These are phyloP conservation scores for Clohesyomyces aquaticus DNA, from an alignment of 495 filamentous ascomycete species.

Conservation along the genomic window DNA sequence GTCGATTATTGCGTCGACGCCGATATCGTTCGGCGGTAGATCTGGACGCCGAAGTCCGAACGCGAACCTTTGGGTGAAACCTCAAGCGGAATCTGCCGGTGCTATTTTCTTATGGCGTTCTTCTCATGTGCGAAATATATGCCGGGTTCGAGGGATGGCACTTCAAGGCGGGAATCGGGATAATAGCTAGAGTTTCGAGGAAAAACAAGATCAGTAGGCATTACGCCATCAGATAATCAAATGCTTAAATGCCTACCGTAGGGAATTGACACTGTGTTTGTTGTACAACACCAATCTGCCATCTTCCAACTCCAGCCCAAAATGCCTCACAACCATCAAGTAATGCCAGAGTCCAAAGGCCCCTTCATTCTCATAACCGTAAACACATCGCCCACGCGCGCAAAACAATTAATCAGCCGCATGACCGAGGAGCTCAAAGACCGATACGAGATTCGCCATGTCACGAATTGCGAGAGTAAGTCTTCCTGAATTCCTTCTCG, in stretches of 20 bases:
- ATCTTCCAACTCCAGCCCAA: neutral
- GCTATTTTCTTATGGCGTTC: too few relatives aligned
- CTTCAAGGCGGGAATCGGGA: neutral
- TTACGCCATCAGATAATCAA: too few relatives aligned
- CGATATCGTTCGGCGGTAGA: neutral
- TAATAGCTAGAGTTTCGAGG: too few relatives aligned
- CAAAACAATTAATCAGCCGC: slow-evolving; percentile 62
- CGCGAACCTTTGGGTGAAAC: neutral
- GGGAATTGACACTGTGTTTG: too few relatives aligned
- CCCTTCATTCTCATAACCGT: slow-evolving; percentile 68
- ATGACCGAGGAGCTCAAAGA: slow-evolving; percentile 63
- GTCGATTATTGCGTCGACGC: neutral
- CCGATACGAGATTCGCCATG: slow-evolving; percentile 62
- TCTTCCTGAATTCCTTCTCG: slow-evolving; percentile 1
- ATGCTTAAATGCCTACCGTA: too few relatives aligned
- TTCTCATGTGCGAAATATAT: too few relatives aligned
- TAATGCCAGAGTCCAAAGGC: slow-evolving; percentile 41
- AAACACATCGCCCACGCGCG: slow-evolving; percentile 69
- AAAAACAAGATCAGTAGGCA: too few relatives aligned
- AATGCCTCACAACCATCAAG: neutral
- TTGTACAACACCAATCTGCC: too few relatives aligned
- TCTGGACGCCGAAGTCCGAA: slow-evolving; percentile 3
- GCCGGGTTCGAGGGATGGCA: neutral
- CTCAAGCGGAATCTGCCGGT: too few relatives aligned
- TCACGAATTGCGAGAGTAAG: slow-evolving; percentile 62